Evolutionary conservation across 495 filamentous ascomycete species (phyloP).

Genomic region (Achaetomiella virescens): DNA sequence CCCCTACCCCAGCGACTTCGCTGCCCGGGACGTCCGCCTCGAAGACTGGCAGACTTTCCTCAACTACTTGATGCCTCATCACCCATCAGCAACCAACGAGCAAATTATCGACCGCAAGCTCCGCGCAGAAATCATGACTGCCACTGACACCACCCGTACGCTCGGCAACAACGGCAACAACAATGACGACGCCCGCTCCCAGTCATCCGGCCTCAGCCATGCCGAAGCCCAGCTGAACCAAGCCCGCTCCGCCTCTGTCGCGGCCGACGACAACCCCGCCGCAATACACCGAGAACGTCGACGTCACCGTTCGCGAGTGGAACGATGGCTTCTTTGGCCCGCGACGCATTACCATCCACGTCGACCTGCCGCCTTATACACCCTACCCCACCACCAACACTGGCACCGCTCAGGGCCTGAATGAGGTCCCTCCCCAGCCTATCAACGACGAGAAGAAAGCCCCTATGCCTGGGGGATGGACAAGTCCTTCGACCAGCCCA

Average conservation of each 20-base stretch:
- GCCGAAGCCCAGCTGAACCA: conserved; percentile 34
- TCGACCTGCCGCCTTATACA: neutral
- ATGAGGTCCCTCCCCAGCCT: neutral
- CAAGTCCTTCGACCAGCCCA: conserved; percentile 14
- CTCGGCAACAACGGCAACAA: conserved; percentile 4
- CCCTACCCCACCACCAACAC: neutral
- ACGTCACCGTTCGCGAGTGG: conserved; percentile 42
- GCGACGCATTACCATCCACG: conserved; percentile 26
- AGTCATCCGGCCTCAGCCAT: conserved; percentile 15
- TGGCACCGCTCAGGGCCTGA: neutral
- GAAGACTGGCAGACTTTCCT: conserved; percentile 48
- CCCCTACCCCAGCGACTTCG: conserved; percentile 29
- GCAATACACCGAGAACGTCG: conserved; percentile 17
- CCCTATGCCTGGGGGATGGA: conserved; percentile 24
- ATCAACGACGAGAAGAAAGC: neutral
- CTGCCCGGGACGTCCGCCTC: conserved; percentile 31
- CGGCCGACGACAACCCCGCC: neutral
- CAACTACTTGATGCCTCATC: conserved; percentile 37
- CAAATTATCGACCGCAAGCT: conserved; percentile 34
- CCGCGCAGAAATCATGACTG: conserved; percentile 21
- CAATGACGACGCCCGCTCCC: conserved; percentile 15
- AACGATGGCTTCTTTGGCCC: conserved; percentile 46
- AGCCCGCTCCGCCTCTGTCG: conserved; percentile 14
- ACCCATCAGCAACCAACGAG: conserved; percentile 27
- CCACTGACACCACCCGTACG: conserved; percentile 7